Evolutionary conservation across 2,329 filamentous ascomycete species (phyloP), one percentile per base, ranked within the genome.

Genomic region (Trichophyton benhamiae): DNA sequence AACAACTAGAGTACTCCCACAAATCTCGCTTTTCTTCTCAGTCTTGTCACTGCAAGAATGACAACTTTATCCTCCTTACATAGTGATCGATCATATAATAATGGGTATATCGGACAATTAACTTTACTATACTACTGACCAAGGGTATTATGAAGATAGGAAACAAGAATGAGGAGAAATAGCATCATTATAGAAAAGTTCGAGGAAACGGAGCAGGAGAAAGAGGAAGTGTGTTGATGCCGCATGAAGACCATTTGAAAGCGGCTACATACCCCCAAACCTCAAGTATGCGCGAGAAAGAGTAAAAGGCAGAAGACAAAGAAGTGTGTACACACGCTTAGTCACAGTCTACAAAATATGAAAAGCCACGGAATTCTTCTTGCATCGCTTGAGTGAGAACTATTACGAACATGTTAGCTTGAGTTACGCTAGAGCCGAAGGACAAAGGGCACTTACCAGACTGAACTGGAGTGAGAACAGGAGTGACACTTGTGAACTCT

Each of bases 331-430:
- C 49, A 20, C 49, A 30, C 27, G 44, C 68, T 79, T 75, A 91
- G 64, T 87, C 87, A 77, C 95, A 95, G 75, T 96, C 91, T 63
- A 89, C 89, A 59, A 89, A 94, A 77, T 99, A 99, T 27, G 92
- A 97, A 80, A 99, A 99, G 67, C 94, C 94, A 63, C 94, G 86
- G 87, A 99, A 99, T 75, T 99, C 91, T 79, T 99, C 94, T 78
- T 99, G 94, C 91, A 97, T 97, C 49, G 91, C 90, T 80, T 97
- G 94, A 30, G 92, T 95, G 65, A 99, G 82, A 52, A 99, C 94
- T 96, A 67, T 49, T 15, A 60, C 6, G 60, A 57, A 57, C 27
- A 67, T 62, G 44, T 61, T 67, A 60, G 63, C 64, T 46, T 25
- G 11, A 46, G 58, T 60, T 38, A 38, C 59, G 60, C 27, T 4